These are phyloP conservation scores for Aspergillus ibericus DNA, from an alignment of 2,329 filamentous ascomycete genomes.

Conservation along the genomic window DNA sequence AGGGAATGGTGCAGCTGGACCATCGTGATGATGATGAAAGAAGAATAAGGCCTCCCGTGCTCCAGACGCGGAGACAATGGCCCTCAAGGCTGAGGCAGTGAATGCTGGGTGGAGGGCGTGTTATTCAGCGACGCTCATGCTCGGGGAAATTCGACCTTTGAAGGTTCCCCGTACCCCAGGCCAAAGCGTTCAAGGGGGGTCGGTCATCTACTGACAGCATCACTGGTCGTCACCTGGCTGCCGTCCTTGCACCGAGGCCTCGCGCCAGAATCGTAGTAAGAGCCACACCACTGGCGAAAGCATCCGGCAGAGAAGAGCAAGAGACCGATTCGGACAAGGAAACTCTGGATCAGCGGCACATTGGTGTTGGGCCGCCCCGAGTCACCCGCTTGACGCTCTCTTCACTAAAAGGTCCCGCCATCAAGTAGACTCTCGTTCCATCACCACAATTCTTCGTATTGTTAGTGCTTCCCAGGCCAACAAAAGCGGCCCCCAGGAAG, in stretches of 20 bases:
- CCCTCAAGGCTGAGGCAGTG: background rate
- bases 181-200: background rate
- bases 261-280: constrained; percentile 16
- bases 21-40: background rate
- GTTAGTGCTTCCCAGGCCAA: constrained; percentile 5
- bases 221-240: background rate
- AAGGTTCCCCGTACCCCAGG: background rate
- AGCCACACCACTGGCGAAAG: constrained; percentile 7
- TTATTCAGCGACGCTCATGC: background rate
- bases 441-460: constrained; percentile 15
- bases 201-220: background rate
- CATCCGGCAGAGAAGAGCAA: background rate
- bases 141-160: background rate
- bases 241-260: background rate
- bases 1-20: background rate
- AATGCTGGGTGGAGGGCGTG: background rate
- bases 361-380: background rate
- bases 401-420: constrained; percentile 4
- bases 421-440: constrained; percentile 7
- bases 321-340: background rate
- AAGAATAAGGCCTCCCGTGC: background rate
- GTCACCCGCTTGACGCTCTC: constrained; percentile 3
- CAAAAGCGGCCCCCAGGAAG: background rate
- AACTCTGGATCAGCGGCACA: background rate
- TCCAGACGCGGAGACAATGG: background rate